These are phyloP conservation scores for Paralagenidium karlingii DNA, from an alignment of 352 stramenopile species.

Conservation along the genomic window DNA sequence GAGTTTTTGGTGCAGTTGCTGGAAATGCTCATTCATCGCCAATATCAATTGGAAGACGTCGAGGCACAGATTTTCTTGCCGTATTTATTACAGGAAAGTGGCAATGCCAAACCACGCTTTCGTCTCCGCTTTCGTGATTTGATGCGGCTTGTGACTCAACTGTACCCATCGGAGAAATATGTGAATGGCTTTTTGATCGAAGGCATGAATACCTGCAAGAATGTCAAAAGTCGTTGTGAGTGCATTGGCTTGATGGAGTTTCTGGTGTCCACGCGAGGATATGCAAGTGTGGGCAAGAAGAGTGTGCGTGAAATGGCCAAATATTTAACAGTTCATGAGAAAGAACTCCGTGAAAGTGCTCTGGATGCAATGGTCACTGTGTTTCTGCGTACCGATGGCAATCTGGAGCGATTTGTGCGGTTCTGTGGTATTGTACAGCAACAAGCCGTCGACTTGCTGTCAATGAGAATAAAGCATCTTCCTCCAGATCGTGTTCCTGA, in stretches of 20 bases:
- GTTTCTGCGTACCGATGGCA: constrained; percentile 48
- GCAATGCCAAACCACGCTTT: constrained; percentile 75
- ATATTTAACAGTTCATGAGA: constrained; percentile 64
- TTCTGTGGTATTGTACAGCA: constrained; percentile 51
- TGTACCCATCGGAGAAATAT: constrained; percentile 76
- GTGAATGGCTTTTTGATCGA: constrained; percentile 56
- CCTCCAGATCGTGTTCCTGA: constrained; percentile 11
- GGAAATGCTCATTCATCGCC: constrained; percentile 46
- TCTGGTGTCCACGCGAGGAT: constrained; percentile 45
- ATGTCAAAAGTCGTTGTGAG: constrained; percentile 76
- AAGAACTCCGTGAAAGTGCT: constrained; percentile 69
- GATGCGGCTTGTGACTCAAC: constrained; percentile 65
- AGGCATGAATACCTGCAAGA: constrained; percentile 78
- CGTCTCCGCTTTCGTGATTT: constrained; percentile 71
- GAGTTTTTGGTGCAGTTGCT: constrained; percentile 77
- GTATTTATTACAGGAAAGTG: constrained; percentile 75
- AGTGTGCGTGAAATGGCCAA: constrained; percentile 72
- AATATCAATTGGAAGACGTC: constrained; percentile 67
- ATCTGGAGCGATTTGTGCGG: constrained; percentile 70
- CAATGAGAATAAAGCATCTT: constrained; percentile 63
- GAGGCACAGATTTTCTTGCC: constrained; percentile 72
- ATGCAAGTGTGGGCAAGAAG: constrained; percentile 54
- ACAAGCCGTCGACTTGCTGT: constrained; percentile 70
- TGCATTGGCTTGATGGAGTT: constrained; percentile 77
- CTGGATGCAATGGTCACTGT: constrained; percentile 56